Percentiles rank a stretch among this genome's conserved stretches.
Evolutionary conservation across 345 rosid genomes (phyloP).

Genomic region (Lepidium africanum): DNA sequence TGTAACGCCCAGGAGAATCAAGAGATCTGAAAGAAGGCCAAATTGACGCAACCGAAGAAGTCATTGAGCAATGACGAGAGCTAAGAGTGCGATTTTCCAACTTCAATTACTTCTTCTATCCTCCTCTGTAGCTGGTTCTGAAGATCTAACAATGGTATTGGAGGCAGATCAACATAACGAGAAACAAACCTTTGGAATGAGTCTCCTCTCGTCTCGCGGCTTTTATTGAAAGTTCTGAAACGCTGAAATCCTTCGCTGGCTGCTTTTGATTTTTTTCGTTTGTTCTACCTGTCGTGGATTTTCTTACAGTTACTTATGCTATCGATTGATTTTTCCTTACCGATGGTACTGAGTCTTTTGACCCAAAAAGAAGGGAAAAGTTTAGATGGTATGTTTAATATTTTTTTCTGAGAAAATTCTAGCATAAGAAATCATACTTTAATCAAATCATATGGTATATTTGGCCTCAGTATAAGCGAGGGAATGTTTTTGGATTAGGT

Average conservation of each 20-base stretch:
- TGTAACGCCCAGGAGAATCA: background rate
- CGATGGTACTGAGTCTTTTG: too few relatives aligned
- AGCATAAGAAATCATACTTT: too few relatives aligned
- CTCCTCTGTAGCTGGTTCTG: background rate
- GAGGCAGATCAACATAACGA: slow-evolving; percentile 2
- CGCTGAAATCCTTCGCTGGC: slow-evolving; percentile 2
- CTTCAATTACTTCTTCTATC: slow-evolving; percentile 4
- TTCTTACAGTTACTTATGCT: too few relatives aligned
- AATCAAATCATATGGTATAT: too few relatives aligned
- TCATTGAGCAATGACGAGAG: slow-evolving; percentile 12
- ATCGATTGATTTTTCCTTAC: too few relatives aligned
- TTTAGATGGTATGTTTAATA: too few relatives aligned
- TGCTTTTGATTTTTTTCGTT: background rate
- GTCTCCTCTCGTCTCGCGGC: background rate
- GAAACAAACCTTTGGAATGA: background rate
- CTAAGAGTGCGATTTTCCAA: background rate
- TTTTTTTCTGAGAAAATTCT: too few relatives aligned
- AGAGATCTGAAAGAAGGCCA: slow-evolving; percentile 15
- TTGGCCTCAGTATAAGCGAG: too few relatives aligned
- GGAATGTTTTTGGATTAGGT: too few relatives aligned
- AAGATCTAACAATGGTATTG: slow-evolving; percentile 1
- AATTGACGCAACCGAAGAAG: slow-evolving; percentile 10
- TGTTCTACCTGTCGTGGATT: background rate
- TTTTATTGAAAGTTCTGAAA: background rate
- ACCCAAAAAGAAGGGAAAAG: too few relatives aligned